A percentile compares a stretch with the other conserved stretches of the same genome.
Evolutionary conservation across 2,329 filamentous ascomycete species (phyloP).

Genomic region (Microcyclospora pomicola): DNA sequence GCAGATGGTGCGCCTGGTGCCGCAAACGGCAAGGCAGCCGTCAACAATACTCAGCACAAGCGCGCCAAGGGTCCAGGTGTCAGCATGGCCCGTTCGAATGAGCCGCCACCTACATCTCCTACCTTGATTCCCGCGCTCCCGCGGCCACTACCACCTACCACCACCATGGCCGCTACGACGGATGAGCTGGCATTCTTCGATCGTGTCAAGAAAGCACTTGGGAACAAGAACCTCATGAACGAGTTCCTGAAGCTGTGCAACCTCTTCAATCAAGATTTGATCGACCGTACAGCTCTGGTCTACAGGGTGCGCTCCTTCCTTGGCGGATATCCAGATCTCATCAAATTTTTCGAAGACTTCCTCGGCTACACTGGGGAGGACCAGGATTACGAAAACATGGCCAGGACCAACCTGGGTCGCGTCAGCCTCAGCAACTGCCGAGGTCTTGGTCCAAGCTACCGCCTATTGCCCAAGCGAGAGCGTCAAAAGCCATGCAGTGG

Average conservation of each 20-base stretch:
- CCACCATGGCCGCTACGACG: slow-evolving; percentile 56
- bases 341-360: slow-evolving; percentile 75
- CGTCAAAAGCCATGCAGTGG: slow-evolving; percentile 85
- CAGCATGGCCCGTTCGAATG: slow-evolving; percentile 1
- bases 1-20: slow-evolving; percentile 15
- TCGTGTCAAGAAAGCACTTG: slow-evolving; percentile 87
- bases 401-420: slow-evolving; percentile 60
- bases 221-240: slow-evolving; percentile 81
- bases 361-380: slow-evolving; percentile 66
- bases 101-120: slow-evolving; percentile 53
- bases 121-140: slow-evolving; percentile 80
- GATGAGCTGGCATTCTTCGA: slow-evolving; percentile 94
- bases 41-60: slow-evolving; percentile 33
- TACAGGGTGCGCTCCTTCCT: slow-evolving; percentile 78
- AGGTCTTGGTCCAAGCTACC: slow-evolving; percentile 89
- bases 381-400: slow-evolving; percentile 63
- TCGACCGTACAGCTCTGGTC: slow-evolving; percentile 70
- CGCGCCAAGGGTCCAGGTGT: slow-evolving; percentile 43
- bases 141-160: slow-evolving; percentile 67
- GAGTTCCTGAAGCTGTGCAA: slow-evolving; percentile 98
- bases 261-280: slow-evolving; percentile 82
- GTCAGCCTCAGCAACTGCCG: slow-evolving; percentile 94
- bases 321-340: slow-evolving; percentile 75
- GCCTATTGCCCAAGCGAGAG: slow-evolving; percentile 78
- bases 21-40: slow-evolving; percentile 10